Evolutionary conservation across 2,329 filamentous ascomycete species (phyloP).

Genomic region (Metarhizium guizhouense): DNA sequence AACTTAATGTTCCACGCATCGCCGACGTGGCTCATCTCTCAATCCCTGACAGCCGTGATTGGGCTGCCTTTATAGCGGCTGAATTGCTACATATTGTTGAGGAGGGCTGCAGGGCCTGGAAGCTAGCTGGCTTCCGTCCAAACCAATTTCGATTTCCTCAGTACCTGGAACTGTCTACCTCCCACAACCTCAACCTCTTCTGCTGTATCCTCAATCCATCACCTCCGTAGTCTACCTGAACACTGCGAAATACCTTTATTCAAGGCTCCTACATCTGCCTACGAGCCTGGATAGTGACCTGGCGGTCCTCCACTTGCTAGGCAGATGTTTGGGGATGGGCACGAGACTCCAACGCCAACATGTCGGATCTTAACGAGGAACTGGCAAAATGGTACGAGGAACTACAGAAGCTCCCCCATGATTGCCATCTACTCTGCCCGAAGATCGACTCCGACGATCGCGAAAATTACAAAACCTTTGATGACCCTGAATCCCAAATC

Average conservation of each 20-base stretch:
- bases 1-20: background rate
- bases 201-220: background rate
- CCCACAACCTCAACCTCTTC: background rate
- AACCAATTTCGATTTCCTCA: background rate
- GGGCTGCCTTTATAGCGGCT: background rate
- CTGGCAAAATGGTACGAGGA: conserved; percentile 34
- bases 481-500: conserved; percentile 42
- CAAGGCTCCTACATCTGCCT: background rate
- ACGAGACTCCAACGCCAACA: conserved; percentile 13
- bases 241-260: background rate
- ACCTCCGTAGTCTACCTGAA: background rate
- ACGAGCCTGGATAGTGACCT: background rate
- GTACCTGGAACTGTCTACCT: background rate
- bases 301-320: background rate
- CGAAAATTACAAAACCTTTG: conserved; percentile 45
- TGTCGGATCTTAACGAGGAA: conserved; percentile 31
- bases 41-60: background rate
- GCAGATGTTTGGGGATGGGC: conserved; percentile 3
- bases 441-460: conserved; percentile 52
- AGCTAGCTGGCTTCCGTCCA: background rate
- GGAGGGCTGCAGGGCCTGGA: background rate
- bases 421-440: conserved; percentile 60
- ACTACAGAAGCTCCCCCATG: conserved; percentile 32
- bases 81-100: background rate
- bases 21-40: background rate